Conservation (phyloP, 73 alveolate genomes). For the Durusdinium trenchii region DNA sequence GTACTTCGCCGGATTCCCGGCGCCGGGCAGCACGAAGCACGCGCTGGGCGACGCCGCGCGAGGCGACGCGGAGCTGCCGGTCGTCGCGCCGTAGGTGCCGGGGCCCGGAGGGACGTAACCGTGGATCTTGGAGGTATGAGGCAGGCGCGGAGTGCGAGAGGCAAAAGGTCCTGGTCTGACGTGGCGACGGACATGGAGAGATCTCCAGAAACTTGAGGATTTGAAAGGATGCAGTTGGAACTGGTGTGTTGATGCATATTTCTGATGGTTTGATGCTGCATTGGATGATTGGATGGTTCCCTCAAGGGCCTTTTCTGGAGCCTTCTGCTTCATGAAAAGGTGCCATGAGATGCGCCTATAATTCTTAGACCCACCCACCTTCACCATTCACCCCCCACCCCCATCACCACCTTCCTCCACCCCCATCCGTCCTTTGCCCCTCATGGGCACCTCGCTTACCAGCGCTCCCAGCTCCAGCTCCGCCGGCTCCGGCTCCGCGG, state of each 20-base stretch:
- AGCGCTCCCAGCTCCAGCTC: neutral
- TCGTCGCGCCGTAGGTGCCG: slow-evolving; percentile 7
- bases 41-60: slow-evolving; percentile 63
- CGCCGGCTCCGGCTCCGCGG: neutral
- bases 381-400: too few relatives aligned
- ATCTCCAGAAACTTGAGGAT: neutral
- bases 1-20: slow-evolving; percentile 62
- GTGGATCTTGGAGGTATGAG: slow-evolving; percentile 61
- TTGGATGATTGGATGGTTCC: too few relatives aligned
- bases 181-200: neutral
- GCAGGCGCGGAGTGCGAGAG: slow-evolving; percentile 65
- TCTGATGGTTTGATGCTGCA: too few relatives aligned
- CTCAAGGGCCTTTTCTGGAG: too few relatives aligned
- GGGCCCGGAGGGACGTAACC: slow-evolving; percentile 95
- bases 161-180: slow-evolving; percentile 47
- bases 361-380: too few relatives aligned
- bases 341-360: too few relatives aligned
- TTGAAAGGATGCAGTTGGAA: neutral
- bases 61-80: neutral
- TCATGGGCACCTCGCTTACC: too few relatives aligned
- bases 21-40: slow-evolving; percentile 53
- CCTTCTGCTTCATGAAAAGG: too few relatives aligned
- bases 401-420: too few relatives aligned
- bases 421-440: too few relatives aligned
- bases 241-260: too few relatives aligned